Base-by-base conservation (phyloP, 2,329 filamentous ascomycete genomes). In the Davidsoniella australis region DNA sequence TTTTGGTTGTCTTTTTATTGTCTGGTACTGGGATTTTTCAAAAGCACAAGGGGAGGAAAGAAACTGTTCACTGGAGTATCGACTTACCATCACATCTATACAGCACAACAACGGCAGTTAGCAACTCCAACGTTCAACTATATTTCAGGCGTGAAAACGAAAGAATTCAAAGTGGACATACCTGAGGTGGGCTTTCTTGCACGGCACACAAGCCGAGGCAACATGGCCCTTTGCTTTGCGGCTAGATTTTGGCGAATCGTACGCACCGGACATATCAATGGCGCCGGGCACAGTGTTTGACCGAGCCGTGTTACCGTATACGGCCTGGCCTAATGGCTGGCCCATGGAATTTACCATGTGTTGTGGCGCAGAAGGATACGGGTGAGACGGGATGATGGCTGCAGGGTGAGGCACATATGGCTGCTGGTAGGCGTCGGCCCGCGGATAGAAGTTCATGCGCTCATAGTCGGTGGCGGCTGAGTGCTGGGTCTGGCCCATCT, bases 151-250 rank as follows among this genome's bases (percentile, higher is more conserved):
- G 26, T 12, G 8, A 33, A 33, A 33, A 33, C 10, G 26, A 33
- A 33, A 33, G 10, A 7, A 43, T 29, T 43, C 47, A 2, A 5
- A 33, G 26, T 10, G 43, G 45, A 57, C 68, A 60, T 65, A 79
- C 75, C 77, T 71, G 55, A 91, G 71, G 72, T 91, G 85, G 37
- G 85, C 85, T 62, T 78, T 79, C 62, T 89, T 89, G 67, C 85
- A 91, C 53, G 86, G 85, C 56, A 89, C 80, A 61, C 85, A 91
- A 23, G 85, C 85, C 36, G 83, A 88, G 46, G 83, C 82, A 48
- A 89, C 85, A 66, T 91, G 85, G 12, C 82, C 82, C 60, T 86
- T 86, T 5, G 80, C 79, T 61, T 81, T 82, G 56, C 78, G 69
- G 54, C 78, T 75, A 5, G 74, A 68, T 57, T 77, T 80, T 2